Conservation (phyloP, 2,329 filamentous ascomycete species). For the Fusarium humuli region DNA sequence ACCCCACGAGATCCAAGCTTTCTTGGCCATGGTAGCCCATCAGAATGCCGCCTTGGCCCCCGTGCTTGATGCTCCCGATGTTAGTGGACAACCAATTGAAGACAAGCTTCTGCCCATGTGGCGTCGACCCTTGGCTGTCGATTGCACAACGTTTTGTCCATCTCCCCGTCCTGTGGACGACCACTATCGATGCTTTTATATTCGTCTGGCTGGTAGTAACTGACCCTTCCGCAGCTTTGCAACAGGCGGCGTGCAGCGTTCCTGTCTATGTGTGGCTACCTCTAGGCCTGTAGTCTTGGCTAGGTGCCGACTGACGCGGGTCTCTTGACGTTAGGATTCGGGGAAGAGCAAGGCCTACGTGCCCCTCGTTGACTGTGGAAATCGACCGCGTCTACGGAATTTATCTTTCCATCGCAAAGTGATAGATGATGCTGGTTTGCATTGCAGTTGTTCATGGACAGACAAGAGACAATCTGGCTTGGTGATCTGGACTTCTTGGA, state of each 20-base stretch:
- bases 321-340: constrained; percentile 11
- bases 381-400: constrained; percentile 19
- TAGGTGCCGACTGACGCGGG: constrained; percentile 10
- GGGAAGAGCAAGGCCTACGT: constrained; percentile 21
- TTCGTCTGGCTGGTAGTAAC: constrained; percentile 14
- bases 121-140: constrained; percentile 44
- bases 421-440: constrained; percentile 38
- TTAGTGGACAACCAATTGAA: constrained; percentile 50
- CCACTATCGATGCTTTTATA: constrained; percentile 18
- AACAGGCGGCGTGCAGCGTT: constrained; percentile 34
- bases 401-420: constrained; percentile 13
- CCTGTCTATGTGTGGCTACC: constrained; percentile 34
- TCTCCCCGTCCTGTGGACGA: constrained; percentile 11
- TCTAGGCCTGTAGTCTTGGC: constrained; percentile 25
- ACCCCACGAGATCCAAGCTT: constrained; percentile 30
- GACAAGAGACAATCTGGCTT: constrained; percentile 31
- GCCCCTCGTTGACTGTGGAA: constrained; percentile 33
- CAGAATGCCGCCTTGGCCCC: constrained; percentile 46
- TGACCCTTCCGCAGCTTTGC: constrained; percentile 24
- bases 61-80: constrained; percentile 48
- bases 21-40: constrained; percentile 45
- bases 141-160: constrained; percentile 25
- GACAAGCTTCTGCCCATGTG: constrained; percentile 46
- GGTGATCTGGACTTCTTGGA: constrained; percentile 15
- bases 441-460: constrained; percentile 26